Percentiles rank a stretch among this genome's conserved stretches.
phyloP scores from a whole-genome alignment of 192 early-diverging fungal species.

The Obelidium mucronatum region DNA sequence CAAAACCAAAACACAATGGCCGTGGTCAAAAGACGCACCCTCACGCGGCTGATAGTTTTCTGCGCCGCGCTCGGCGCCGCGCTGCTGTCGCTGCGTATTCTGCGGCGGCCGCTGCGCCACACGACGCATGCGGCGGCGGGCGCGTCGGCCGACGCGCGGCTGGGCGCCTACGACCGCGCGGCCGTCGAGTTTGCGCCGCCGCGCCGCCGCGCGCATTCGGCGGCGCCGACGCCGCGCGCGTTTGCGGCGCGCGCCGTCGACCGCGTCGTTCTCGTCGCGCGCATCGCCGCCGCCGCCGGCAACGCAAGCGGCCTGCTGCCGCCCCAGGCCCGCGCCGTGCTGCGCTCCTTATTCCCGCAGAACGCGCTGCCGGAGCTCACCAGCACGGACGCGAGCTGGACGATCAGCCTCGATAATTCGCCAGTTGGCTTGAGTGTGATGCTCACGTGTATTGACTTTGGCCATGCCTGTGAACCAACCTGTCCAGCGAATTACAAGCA shows the following conservation, averaged over 20 bases:
- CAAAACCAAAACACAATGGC: no score
- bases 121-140: no score
- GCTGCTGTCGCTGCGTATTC: no score
- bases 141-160: no score
- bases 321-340: not conserved
- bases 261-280: not conserved
- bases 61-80: no score
- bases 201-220: no score
- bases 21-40: no score
- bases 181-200: no score
- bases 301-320: not conserved
- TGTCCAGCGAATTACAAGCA: not conserved
- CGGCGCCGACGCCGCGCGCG: no score
- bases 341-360: not conserved
- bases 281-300: not conserved
- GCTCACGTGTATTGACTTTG: slow-evolving; percentile 2
- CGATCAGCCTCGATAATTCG: not conserved
- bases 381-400: not conserved
- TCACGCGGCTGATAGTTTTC: no score
- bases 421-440: not conserved
- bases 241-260: not conserved
- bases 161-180: no score
- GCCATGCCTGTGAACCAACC: not conserved
- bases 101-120: no score
- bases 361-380: not conserved